These are phyloP conservation scores for Jamesozyma hellenica DNA, from an alignment of 805 yeast species.

Conservation along the genomic window DNA sequence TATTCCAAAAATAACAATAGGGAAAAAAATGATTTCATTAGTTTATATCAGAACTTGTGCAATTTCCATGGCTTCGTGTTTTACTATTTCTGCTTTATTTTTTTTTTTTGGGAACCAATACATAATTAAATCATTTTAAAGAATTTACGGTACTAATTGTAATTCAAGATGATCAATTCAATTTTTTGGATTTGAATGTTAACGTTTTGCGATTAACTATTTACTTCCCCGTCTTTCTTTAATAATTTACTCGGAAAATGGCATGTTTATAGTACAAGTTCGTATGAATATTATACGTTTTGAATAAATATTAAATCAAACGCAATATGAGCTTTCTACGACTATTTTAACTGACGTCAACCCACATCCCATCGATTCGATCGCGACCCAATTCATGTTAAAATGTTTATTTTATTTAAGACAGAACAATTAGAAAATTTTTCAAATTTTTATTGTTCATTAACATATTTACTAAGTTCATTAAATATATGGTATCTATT, in stretches of 20 bases:
- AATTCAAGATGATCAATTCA: conserved; percentile 4
- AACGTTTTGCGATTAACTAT: conserved; percentile 36
- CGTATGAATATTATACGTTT: conserved; percentile 55
- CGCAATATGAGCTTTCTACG: conserved; percentile 31
- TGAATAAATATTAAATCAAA: conserved; percentile 43
- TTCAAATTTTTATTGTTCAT: conserved; percentile 49
- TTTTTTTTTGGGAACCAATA: conserved; percentile 1
- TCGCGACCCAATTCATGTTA: conserved; percentile 46
- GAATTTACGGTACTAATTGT: not conserved
- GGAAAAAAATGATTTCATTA: conserved; percentile 2
- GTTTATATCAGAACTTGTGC: conserved; percentile 7
- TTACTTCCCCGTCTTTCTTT: not conserved
- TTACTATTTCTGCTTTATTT: not conserved
- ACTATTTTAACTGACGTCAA: too few species aligned
- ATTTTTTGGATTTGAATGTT: too few species aligned
- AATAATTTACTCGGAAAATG: conserved; percentile 18
- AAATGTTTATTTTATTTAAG: conserved; percentile 36
- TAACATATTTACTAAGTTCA: conserved; percentile 57
- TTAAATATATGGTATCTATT: conserved; percentile 49
- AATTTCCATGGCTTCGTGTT: not conserved
- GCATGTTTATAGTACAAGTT: conserved; percentile 36
- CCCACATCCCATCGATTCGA: conserved; percentile 27
- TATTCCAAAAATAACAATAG: conserved; percentile 4
- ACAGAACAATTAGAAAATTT: conserved; percentile 34
- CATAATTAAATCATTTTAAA: not conserved